Conservation (phyloP, 2,329 filamentous ascomycete species). For the Verticillium nonalfalfae region DNA sequence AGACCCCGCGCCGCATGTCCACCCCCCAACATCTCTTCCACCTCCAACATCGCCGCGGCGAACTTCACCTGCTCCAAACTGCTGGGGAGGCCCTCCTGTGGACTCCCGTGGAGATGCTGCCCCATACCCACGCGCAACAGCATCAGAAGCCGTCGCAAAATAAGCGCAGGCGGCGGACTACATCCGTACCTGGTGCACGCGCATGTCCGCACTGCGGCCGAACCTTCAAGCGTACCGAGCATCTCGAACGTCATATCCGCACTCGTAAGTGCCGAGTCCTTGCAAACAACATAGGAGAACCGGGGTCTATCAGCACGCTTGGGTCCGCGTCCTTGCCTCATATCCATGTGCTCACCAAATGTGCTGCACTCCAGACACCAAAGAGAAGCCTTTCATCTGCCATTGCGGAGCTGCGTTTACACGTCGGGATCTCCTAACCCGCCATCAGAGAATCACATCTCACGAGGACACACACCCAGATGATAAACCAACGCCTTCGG, state of each 20-base stretch:
- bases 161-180: conserved; percentile 14
- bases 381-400: conserved; percentile 40
- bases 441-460: conserved; percentile 31
- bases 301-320: not conserved
- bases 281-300: not conserved
- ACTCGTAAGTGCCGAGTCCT: conserved; percentile 28
- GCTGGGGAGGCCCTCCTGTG: not conserved
- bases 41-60: not conserved
- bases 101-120: conserved; percentile 4
- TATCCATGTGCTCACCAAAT: not conserved
- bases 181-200: conserved; percentile 11
- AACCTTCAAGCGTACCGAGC: conserved; percentile 38
- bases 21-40: conserved; percentile 1
- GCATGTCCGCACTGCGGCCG: conserved; percentile 34
- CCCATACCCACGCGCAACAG: conserved; percentile 7
- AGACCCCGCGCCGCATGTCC: conserved; percentile 3
- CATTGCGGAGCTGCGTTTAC: conserved; percentile 37
- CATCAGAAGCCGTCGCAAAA: conserved; percentile 8
- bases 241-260: conserved; percentile 37
- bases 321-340: not conserved
- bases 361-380: conserved; percentile 28
- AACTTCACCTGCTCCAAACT: not conserved
- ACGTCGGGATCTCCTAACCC: conserved; percentile 35
- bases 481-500: not conserved
- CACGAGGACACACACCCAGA: conserved; percentile 18